Base-by-base conservation (phyloP, 2,329 filamentous ascomycete species). In the Sarocladium oryzae region DNA sequence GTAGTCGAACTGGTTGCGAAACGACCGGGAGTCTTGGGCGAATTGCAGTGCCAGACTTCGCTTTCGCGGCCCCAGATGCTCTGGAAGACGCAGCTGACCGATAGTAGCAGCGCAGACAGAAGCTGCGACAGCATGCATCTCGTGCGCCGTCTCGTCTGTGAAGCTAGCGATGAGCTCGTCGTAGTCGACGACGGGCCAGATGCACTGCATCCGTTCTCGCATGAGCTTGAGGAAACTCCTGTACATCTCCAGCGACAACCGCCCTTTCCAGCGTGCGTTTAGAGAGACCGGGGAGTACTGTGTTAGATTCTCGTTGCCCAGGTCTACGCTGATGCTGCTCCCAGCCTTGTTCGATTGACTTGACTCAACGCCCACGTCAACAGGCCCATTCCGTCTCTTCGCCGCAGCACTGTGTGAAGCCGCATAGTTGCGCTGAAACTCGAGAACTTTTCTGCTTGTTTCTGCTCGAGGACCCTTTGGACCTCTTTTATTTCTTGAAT, bases 71-170 rank as follows among this genome's bases (percentile, higher is more conserved):
- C 46, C 33, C 3, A 49, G 32, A 43, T 61, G 58, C 24, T 62
- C 60, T 4, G 26, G 23, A 1, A 63, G 59, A 32, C 60, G 52
- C 7, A 63, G 53, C 26, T 62, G 61, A 8, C 58, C 61, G 28
- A 63, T 62, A 1, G 60, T 59, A 0, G 60, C 57, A 2, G 61
- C 60, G 40, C 61, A 63, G 2, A 63, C 20, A 2, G 61, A 54
- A 4, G 60, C 61, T 8, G 57, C 60, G 1, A 63, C 48, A 1
- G 61, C 57, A 9, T 55, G 57, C 18, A 60, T 53, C 15, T 63
- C 61, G 2, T 55, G 51, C 4, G 61, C 56, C 6, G 56, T 21
- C 8, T 43, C 37, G 2, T 56, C 52, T 2, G 51, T 16, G 6
- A 61, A 53, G 8, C 52, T 57, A 0, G 37, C 20, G 18, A 60